phyloP scores from a whole-genome alignment of 139 green algal genomes.

The Chlamydomonas schloesseri region DNA sequence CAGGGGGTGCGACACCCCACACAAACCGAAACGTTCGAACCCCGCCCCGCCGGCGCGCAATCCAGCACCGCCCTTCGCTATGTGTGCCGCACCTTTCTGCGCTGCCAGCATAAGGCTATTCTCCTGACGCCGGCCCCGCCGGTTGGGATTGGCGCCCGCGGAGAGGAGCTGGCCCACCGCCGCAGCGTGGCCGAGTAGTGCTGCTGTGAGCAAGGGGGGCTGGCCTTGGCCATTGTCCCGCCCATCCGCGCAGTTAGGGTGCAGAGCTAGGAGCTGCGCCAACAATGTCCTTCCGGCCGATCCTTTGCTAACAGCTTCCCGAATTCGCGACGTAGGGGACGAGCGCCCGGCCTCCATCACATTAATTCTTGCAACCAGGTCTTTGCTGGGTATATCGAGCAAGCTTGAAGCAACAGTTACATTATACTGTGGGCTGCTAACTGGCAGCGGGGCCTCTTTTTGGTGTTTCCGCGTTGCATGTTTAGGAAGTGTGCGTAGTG shows the following conservation, averaged over 20 bases:
- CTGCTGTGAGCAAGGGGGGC: conserved; percentile 1
- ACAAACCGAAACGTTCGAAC: no score
- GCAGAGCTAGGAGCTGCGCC: not conserved
- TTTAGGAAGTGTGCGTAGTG: no score
- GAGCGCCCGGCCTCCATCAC: not conserved
- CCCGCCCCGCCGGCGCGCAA: no score
- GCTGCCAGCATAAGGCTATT: not conserved
- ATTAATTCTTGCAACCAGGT: no score
- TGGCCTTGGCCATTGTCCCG: not conserved
- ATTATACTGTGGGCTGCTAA: no score
- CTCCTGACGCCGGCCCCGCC: conserved; percentile 15
- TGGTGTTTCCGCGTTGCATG: no score
- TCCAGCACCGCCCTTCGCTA: not conserved
- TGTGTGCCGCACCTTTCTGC: not conserved
- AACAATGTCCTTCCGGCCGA: not conserved
- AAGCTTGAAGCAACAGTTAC: no score
- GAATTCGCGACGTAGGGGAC: not conserved
- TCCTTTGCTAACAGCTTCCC: not conserved
- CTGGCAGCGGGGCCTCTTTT: no score
- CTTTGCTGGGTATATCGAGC: no score
- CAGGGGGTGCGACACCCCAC: no score
- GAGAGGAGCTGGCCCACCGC: conserved; percentile 16
- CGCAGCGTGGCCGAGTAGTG: not conserved
- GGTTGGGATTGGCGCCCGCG: conserved; percentile 1
- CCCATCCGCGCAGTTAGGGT: not conserved